These are phyloP conservation scores for Lipomyces yamadae DNA, from an alignment of 805 yeast genomes.

Conservation along the genomic window DNA sequence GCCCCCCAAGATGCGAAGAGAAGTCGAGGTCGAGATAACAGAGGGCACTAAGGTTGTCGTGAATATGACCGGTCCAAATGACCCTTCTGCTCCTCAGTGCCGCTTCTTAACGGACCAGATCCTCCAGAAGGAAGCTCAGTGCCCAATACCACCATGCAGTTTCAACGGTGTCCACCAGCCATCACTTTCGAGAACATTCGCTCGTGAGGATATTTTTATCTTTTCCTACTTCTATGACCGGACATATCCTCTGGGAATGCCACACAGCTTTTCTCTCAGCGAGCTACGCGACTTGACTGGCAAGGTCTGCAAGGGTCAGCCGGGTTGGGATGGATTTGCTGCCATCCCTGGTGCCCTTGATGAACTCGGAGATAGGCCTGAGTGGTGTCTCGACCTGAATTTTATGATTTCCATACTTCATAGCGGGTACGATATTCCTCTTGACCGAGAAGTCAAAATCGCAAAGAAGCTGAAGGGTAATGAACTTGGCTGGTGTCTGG, in stretches of 20 bases:
- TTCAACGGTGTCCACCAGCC: constrained; percentile 99
- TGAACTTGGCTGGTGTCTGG: constrained; percentile 98
- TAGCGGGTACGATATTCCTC: constrained; percentile 96
- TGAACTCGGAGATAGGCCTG: constrained; percentile 76
- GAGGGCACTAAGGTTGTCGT: constrained; percentile 51
- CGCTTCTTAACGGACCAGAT: constrained; percentile 79
- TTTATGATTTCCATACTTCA: constrained; percentile 89
- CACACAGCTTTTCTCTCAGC: constrained; percentile 79
- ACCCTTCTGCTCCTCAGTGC: constrained; percentile 81
- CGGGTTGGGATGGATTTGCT: constrained; percentile 70
- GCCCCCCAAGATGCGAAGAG: constrained; percentile 70
- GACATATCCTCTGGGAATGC: constrained; percentile 94
- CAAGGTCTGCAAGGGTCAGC: constrained; percentile 83
- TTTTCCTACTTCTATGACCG: constrained; percentile 96
- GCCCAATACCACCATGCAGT: constrained; percentile 82
- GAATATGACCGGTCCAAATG: constrained; percentile 66
- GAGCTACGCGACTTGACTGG: constrained; percentile 83
- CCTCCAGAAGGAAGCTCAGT: constrained; percentile 79
- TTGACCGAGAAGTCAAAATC: constrained; percentile 84
- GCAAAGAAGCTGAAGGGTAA: constrained; percentile 87
- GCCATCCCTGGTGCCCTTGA: constrained; percentile 71
- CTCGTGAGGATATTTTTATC: constrained; percentile 75
- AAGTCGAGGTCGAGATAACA: constrained; percentile 61
- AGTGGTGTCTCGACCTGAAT: constrained; percentile 91
- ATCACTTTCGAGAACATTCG: constrained; percentile 77